These are phyloP conservation scores for Hypomontagnella monticulosa DNA, from an alignment of 495 filamentous ascomycete genomes.

Conservation along the genomic window DNA sequence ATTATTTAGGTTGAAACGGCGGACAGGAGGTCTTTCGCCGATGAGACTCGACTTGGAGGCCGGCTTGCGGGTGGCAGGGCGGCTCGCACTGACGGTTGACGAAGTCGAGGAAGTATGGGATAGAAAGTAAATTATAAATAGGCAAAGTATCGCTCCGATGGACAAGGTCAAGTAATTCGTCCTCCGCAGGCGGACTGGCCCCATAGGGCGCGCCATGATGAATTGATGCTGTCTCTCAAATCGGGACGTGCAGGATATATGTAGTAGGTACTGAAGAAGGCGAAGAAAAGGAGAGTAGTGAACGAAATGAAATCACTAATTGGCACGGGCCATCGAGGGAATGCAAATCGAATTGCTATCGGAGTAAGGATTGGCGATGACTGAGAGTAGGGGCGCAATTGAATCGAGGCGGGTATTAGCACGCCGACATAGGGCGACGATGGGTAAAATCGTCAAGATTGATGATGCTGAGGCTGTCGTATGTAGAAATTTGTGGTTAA, in stretches of 20 bases:
- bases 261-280: constrained; percentile 14
- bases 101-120: constrained; percentile 48
- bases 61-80: constrained; percentile 81
- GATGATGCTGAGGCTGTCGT: constrained; percentile 33
- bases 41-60: constrained; percentile 72
- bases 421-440: constrained; percentile 28
- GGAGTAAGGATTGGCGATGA: constrained; percentile 22
- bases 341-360: constrained; percentile 22
- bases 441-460: constrained; percentile 8
- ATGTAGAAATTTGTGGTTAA: constrained; percentile 33
- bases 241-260: constrained; percentile 26
- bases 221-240: constrained; percentile 27
- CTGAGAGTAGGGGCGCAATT: constrained; percentile 10
- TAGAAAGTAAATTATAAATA: constrained; percentile 65
- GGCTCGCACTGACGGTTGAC: constrained; percentile 66
- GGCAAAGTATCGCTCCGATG: constrained; percentile 59
- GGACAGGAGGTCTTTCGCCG: constrained; percentile 80
- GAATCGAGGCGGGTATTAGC: constrained; percentile 1
- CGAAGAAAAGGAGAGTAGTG: constrained; percentile 32
- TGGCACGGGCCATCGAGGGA: constrained; percentile 40
- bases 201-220: constrained; percentile 63
- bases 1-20: constrained; percentile 93
- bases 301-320: constrained; percentile 33
- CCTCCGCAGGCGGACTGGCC: constrained; percentile 65
- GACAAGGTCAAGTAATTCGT: constrained; percentile 61